A percentile compares a stretch with the other conserved stretches of the same genome.
Conservation (phyloP, 1,139 yeast genomes). For the Fermentozyma sake region DNA sequence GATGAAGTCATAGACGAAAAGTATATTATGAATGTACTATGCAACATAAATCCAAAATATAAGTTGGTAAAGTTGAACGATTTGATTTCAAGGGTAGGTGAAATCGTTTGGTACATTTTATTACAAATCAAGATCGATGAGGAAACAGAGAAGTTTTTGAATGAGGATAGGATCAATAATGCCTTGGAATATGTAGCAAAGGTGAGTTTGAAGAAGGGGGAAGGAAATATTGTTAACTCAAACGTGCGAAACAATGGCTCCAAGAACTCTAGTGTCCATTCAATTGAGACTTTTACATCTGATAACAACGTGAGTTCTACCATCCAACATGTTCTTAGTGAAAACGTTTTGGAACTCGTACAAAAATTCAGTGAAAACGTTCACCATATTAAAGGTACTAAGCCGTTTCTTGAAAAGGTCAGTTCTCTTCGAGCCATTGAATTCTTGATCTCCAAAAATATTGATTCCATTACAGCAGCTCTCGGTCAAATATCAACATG, state of each 20-base stretch:
- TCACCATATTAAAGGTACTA: constrained; percentile 66
- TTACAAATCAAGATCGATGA: constrained; percentile 34
- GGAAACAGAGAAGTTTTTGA: constrained; percentile 20
- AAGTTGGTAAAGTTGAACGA: constrained; percentile 33
- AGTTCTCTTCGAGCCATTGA: constrained; percentile 72
- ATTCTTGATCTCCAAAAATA: constrained; percentile 59
- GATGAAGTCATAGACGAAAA: constrained; percentile 40
- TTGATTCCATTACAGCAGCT: constrained; percentile 63
- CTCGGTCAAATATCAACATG: constrained; percentile 88
- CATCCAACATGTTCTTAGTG: constrained; percentile 37
- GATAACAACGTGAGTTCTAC: too few relatives aligned
- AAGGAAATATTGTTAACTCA: constrained; percentile 5
- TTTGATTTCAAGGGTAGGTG: constrained; percentile 43
- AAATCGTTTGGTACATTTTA: constrained; percentile 38
- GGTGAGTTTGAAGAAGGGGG: constrained; percentile 18
- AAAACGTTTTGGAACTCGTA: constrained; percentile 70
- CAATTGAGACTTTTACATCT: too few relatives aligned
- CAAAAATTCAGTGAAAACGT: constrained; percentile 77
- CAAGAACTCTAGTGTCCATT: too few relatives aligned
- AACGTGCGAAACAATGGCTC: too few relatives aligned
- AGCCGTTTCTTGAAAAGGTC: constrained; percentile 68
- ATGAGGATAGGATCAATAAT: constrained; percentile 28
- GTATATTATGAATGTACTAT: constrained; percentile 50
- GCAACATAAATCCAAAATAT: constrained; percentile 48
- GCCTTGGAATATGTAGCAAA: constrained; percentile 41